Percentiles rank a stretch among this genome's conserved stretches.
Evolutionary conservation across 257 asterid species (phyloP).

Genomic region (Catharanthus roseus): DNA sequence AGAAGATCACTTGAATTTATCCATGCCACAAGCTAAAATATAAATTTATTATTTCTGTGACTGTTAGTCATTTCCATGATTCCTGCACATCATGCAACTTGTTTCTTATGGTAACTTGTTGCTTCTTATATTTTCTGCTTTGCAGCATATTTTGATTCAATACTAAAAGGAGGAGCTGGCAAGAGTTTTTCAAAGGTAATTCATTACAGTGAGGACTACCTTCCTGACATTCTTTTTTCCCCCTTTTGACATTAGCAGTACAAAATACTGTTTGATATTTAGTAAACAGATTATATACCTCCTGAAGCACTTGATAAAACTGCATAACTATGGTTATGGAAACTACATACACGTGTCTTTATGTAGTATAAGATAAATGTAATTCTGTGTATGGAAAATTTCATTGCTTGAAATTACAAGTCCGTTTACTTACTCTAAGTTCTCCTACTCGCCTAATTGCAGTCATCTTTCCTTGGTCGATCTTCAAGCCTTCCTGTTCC

Average conservation of each 20-base stretch:
- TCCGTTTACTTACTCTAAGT: not conserved
- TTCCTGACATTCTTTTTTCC: not conserved
- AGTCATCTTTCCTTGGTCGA: conserved; percentile 90
- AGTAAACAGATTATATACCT: not conserved
- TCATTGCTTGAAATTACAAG: not conserved
- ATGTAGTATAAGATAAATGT: too few species aligned
- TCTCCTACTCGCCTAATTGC: conserved; percentile 21
- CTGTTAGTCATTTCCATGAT: not conserved
- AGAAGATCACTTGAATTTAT: conserved; percentile 16
- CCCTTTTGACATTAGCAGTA: not conserved
- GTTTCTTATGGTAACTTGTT: not conserved
- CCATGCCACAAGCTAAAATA: not conserved
- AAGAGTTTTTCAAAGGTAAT: conserved; percentile 62
- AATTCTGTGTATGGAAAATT: not conserved
- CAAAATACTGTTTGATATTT: not conserved
- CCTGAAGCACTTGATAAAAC: not conserved
- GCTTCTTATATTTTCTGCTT: conserved; percentile 12
- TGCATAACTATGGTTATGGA: not conserved
- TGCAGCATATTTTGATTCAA: conserved; percentile 77
- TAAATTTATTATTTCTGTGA: not conserved
- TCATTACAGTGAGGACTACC: not conserved
- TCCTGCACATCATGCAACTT: not conserved
- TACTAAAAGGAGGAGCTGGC: conserved; percentile 51
- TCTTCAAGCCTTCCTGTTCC: conserved; percentile 45
- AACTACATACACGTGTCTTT: too few species aligned